A percentile compares a stretch with the other conserved stretches of the same genome.
phyloP scores from a whole-genome alignment of 306 rosid species.

The Cajanus cajan region DNA sequence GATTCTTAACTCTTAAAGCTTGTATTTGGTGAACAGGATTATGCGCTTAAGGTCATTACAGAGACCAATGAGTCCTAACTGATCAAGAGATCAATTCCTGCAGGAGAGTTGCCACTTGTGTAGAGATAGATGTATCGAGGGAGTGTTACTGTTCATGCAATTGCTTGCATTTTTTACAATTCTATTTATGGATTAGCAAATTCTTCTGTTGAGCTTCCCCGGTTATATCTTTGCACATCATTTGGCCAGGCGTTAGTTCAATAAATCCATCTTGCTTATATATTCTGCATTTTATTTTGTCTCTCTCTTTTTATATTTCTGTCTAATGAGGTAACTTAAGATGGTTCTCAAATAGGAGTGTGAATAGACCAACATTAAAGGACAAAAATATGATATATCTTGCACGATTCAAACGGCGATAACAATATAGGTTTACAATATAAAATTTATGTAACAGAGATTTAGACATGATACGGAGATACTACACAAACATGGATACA shows the following conservation, averaged over 20 bases:
- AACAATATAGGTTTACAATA: no score
- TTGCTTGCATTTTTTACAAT: conserved; percentile 15
- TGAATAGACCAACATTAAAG: not conserved
- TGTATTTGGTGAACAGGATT: conserved; percentile 53
- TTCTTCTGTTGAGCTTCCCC: conserved; percentile 14
- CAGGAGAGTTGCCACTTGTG: conserved; percentile 74
- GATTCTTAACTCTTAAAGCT: not conserved
- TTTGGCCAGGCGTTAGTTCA: conserved; percentile 22
- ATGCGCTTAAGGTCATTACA: conserved; percentile 70
- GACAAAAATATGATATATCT: not conserved
- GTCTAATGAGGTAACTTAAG: not conserved
- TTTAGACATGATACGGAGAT: no score
- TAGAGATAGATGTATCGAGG: conserved; percentile 41
- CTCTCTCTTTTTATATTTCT: not conserved
- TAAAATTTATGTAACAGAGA: no score
- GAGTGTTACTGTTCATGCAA: conserved; percentile 2
- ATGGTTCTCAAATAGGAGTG: not conserved
- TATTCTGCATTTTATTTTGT: not conserved
- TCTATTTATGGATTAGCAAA: conserved; percentile 18
- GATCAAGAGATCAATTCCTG: conserved; percentile 74
- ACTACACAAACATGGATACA: no score
- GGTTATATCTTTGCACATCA: conserved; percentile 10
- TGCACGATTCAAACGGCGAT: not conserved
- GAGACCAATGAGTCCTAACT: conserved; percentile 86
- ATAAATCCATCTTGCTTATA: conserved; percentile 5